phyloP scores from a whole-genome alignment of 2,329 filamentous ascomycete genomes.

The Apiospora saccharicola region DNA sequence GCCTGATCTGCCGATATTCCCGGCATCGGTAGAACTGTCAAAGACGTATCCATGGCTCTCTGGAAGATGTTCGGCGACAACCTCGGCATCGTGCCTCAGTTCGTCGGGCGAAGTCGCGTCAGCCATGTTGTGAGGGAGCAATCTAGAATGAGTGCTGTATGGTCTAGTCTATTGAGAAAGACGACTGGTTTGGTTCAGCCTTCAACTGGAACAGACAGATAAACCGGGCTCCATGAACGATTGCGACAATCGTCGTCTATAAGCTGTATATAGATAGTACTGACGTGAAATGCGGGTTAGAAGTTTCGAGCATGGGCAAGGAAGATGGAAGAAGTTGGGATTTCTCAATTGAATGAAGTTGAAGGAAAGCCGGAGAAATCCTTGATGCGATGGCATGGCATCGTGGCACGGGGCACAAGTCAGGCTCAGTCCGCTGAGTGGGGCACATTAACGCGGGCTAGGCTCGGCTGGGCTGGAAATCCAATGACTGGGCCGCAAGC shows the following conservation, averaged over 20 bases:
- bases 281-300: slow-evolving; percentile 1
- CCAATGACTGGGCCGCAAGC: slow-evolving; percentile 3
- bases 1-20: neutral
- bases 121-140: neutral
- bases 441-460: neutral
- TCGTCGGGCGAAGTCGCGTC: slow-evolving; percentile 13
- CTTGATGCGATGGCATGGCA: slow-evolving; percentile 17
- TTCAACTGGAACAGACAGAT: neutral
- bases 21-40: slow-evolving; percentile 4
- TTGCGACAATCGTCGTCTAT: neutral
- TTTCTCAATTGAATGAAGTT: slow-evolving; percentile 14
- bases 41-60: slow-evolving; percentile 18
- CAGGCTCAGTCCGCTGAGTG: neutral
- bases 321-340: slow-evolving; percentile 1
- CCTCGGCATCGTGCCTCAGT: slow-evolving; percentile 16
- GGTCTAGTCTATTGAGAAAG: neutral
- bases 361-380: slow-evolving; percentile 16
- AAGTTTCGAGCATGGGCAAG: neutral
- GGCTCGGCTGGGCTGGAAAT: slow-evolving; percentile 12
- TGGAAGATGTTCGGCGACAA: slow-evolving; percentile 19
- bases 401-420: slow-evolving; percentile 18
- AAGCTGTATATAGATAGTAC: neutral
- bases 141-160: neutral
- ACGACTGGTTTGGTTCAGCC: neutral
- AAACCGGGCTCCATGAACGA: neutral